Percentiles rank a stretch among this genome's conserved stretches.
Conservation (phyloP, 768 basidiomycete species). For the Leccinellum luteum region DNA sequence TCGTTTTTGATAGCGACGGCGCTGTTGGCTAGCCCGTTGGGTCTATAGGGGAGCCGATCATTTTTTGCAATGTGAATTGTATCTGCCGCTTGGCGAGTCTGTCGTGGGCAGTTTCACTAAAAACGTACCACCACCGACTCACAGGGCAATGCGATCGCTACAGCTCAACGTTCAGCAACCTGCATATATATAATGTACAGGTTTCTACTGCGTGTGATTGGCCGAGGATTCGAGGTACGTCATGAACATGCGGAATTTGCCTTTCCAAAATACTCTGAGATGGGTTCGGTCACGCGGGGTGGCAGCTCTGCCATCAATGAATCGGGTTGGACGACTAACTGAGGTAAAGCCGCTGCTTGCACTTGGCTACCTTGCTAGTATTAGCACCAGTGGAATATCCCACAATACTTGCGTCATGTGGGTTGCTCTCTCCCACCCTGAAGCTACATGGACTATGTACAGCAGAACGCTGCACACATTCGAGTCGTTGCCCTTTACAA, state of each 20-base stretch:
- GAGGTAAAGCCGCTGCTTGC: not conserved
- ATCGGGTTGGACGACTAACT: not conserved
- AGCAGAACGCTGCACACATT: not conserved
- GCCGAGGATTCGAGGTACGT: not conserved
- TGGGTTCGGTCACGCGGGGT: not conserved
- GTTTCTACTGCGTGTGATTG: not conserved
- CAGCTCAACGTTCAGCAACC: no score
- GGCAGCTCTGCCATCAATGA: not conserved
- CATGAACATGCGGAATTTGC: not conserved
- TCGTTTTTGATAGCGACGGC: not conserved
- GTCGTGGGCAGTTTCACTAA: not conserved
- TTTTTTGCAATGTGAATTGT: not conserved
- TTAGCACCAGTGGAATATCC: not conserved
- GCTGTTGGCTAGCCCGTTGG: not conserved
- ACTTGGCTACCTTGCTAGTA: not conserved
- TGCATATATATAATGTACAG: not conserved
- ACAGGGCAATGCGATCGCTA: not conserved
- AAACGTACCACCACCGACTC: no score
- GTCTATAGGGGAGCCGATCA: not conserved
- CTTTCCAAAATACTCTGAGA: not conserved
- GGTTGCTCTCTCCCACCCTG: not conserved
- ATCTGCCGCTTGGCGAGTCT: not conserved
- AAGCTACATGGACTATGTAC: not conserved
- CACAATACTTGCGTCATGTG: not conserved
- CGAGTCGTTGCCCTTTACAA: not conserved